These are phyloP conservation scores for Brachypodium distachyon DNA, from an alignment of 202 grass and related monocot genomes.

Conservation along the genomic window DNA sequence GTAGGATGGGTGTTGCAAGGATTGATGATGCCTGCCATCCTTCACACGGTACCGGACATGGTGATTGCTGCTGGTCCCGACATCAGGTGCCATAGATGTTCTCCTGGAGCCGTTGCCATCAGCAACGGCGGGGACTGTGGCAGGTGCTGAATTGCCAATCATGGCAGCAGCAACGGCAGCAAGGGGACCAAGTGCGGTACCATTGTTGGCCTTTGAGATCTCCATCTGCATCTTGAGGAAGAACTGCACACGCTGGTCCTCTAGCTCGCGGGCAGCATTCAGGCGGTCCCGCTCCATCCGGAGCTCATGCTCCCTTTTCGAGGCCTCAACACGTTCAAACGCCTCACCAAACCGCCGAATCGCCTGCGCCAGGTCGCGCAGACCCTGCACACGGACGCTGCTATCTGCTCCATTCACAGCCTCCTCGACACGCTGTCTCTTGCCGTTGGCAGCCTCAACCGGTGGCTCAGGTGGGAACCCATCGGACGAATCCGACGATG, in stretches of 20 bases:
- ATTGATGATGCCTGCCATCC: background rate
- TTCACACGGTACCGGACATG: slow-evolving; percentile 36
- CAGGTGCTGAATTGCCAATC: background rate
- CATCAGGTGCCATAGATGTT: background rate
- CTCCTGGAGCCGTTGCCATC: slow-evolving; percentile 26
- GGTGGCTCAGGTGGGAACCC: slow-evolving; percentile 67
- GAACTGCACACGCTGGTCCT: slow-evolving; percentile 77
- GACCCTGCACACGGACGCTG: slow-evolving; percentile 25
- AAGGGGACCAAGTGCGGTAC: background rate
- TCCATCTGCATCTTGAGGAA: slow-evolving; percentile 87
- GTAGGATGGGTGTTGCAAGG: slow-evolving; percentile 12
- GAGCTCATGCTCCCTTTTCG: slow-evolving; percentile 67
- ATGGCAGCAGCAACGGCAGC: background rate
- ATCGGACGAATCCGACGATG: slow-evolving; percentile 81
- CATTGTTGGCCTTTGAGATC: slow-evolving; percentile 42
- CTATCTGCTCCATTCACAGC: slow-evolving; percentile 18
- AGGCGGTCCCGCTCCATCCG: slow-evolving; percentile 79
- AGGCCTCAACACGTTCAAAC: slow-evolving; percentile 63
- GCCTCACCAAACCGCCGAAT: slow-evolving; percentile 66
- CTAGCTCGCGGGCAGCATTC: slow-evolving; percentile 46
- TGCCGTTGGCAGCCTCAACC: slow-evolving; percentile 35
- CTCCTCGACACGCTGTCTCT: slow-evolving; percentile 30
- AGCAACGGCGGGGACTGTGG: background rate
- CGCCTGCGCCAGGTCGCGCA: slow-evolving; percentile 54
- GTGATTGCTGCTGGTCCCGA: slow-evolving; percentile 34